Percentiles rank a stretch among this genome's conserved stretches.
These are phyloP conservation scores for Discostella pseudostelligera DNA, from an alignment of 108 stramenopile species.

Conservation along the genomic window DNA sequence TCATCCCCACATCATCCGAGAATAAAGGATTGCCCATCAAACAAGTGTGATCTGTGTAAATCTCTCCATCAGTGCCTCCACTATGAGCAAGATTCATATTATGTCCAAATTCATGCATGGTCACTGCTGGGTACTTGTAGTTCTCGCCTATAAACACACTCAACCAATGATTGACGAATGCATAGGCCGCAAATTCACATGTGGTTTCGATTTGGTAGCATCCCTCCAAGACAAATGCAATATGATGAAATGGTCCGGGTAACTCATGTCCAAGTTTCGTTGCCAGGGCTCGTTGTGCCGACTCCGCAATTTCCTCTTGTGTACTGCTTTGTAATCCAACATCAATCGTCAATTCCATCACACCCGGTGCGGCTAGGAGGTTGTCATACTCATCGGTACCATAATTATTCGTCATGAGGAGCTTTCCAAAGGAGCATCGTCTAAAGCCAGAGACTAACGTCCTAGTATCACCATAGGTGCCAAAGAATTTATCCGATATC, in stretches of 20 bases:
- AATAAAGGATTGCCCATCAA: slow-evolving; percentile 36
- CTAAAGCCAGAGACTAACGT: slow-evolving; percentile 21
- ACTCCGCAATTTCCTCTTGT: slow-evolving; percentile 1
- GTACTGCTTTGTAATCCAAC: slow-evolving; percentile 6
- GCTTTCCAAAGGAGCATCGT: slow-evolving; percentile 40
- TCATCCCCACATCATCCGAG: slow-evolving; percentile 17
- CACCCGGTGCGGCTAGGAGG: slow-evolving; percentile 27
- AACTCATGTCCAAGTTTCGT: slow-evolving; percentile 20
- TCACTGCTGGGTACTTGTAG: slow-evolving; percentile 26
- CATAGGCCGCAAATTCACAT: slow-evolving; percentile 24
- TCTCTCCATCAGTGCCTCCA: slow-evolving; percentile 31
- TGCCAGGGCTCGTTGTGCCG: slow-evolving; percentile 2
- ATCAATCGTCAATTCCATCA: slow-evolving; percentile 30
- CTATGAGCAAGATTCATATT: slow-evolving; percentile 26
- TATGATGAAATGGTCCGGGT: slow-evolving; percentile 38
- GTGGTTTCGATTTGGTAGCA: slow-evolving; percentile 14
- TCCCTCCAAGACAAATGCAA: slow-evolving; percentile 30
- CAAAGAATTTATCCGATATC: slow-evolving; percentile 45
- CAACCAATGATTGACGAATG: slow-evolving; percentile 33
- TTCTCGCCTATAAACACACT: slow-evolving; percentile 27
- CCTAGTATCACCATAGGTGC: slow-evolving; percentile 30
- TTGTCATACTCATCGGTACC: background rate
- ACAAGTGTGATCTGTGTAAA: slow-evolving; percentile 40
- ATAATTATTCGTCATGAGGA: slow-evolving; percentile 21
- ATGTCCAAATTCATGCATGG: slow-evolving; percentile 44